Evolutionary conservation across 345 rosid genomes (phyloP).

Genomic region (Euclidium syriacum): DNA sequence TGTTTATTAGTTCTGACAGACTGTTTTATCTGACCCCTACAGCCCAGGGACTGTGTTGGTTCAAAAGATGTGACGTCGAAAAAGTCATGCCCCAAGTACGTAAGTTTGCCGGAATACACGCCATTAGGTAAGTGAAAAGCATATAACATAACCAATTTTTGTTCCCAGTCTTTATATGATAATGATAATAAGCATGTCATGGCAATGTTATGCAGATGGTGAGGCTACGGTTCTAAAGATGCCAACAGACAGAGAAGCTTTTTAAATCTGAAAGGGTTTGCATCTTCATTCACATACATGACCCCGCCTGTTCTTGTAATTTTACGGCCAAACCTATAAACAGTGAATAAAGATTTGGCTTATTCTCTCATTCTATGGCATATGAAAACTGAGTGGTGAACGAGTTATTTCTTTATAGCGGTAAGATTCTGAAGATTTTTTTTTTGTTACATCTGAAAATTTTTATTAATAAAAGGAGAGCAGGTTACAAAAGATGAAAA

Average conservation of each 20-base stretch:
- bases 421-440: too few relatives aligned
- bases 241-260: conserved; percentile 25
- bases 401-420: too few relatives aligned
- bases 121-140: conserved; percentile 45
- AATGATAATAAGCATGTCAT: not conserved
- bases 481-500: too few relatives aligned
- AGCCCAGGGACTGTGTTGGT: conserved; percentile 70
- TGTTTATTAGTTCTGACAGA: conserved; percentile 21
- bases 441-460: too few relatives aligned
- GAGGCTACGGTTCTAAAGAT: conserved; percentile 27
- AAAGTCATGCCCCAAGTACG: conserved; percentile 73
- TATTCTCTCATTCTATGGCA: not conserved
- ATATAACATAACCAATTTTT: not conserved
- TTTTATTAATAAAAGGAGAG: too few relatives aligned
- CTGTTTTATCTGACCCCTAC: conserved; percentile 15
- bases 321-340: conserved; percentile 3
- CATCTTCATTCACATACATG: not conserved
- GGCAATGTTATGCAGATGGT: conserved; percentile 9
- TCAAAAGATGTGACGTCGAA: conserved; percentile 30
- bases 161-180: not conserved
- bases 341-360: conserved; percentile 17
- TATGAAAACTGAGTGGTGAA: not conserved
- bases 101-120: conserved; percentile 62
- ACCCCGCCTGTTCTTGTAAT: conserved; percentile 8
- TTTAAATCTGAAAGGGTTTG: not conserved